Evolutionary conservation across 805 yeast genomes (phyloP), one percentile per base, ranked within the genome.

Genomic region (Wickerhamomyces strasburgensis): DNA sequence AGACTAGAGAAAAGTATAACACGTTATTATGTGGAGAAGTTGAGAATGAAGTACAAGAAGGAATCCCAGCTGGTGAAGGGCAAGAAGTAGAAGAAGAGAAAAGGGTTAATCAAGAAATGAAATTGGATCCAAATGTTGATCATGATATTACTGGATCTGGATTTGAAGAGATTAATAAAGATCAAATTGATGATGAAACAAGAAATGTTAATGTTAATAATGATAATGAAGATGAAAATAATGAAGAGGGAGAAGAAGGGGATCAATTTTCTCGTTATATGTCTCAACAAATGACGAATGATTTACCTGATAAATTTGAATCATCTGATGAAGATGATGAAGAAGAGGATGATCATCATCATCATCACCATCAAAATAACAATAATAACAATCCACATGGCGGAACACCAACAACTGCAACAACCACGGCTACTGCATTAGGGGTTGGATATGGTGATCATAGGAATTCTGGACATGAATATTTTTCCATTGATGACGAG

Each of bases 1-100:
- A 86, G 51, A 87, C 95, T 3, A 73, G 98, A 47, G 95, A 88
- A 57, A 89, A 88, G 63, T 93, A 93, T 61, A 93, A 90, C 60
- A 88, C 96, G 9, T 83, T 90, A 23, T 69, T 93, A 29, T 98
- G 98, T 15, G 94, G 90, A n/a, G 62, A 51, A 10, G 64, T 43
- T 11, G 60, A 59, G 24, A 60, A 53, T 23, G 67, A 61, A 19
- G 58, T 57, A 26, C 61, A 56, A 9, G 64, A 55, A 30, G 61
- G 56, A 4, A n/a, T n/a, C n/a, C n/a, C n/a, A n/a, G n/a, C n/a
- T n/a, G n/a, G n/a, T n/a, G n/a, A n/a, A n/a, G n/a, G n/a, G n/a
- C n/a, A n/a, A n/a, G n/a, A 7, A 21, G 60, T 54, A 26, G 66
- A 63, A 14, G 56, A 56, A 27, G 57, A 51, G 29, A 59, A 59